A percentile compares a stretch with the other conserved stretches of the same genome.
phyloP scores from a whole-genome alignment of 2,329 filamentous ascomycete species.

The Penicillium sp. region DNA sequence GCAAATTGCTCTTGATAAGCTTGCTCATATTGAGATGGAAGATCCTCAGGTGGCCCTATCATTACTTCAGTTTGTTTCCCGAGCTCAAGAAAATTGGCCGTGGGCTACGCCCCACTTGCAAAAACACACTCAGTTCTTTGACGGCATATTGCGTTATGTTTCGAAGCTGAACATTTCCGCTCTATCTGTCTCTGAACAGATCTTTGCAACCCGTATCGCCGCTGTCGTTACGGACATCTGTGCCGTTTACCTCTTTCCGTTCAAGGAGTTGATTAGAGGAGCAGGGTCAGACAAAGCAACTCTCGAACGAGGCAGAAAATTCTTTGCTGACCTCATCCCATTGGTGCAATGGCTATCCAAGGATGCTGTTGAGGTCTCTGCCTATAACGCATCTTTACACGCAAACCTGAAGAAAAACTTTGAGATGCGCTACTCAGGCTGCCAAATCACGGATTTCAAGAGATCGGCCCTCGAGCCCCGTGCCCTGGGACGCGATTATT shows the following conservation, averaged over 20 bases:
- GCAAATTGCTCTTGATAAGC: constrained; percentile 70
- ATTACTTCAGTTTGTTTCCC: constrained; percentile 83
- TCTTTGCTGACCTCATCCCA: constrained; percentile 72
- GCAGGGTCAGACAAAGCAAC: background rate
- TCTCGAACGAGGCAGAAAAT: constrained; percentile 28
- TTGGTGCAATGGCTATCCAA: constrained; percentile 80
- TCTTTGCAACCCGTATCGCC: constrained; percentile 71
- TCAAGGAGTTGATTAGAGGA: background rate
- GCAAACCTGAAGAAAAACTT: constrained; percentile 85
- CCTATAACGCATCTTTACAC: constrained; percentile 87
- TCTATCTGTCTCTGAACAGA: constrained; percentile 50
- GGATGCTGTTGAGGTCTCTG: constrained; percentile 75
- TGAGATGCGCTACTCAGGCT: constrained; percentile 73
- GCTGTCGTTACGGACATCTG: constrained; percentile 85
- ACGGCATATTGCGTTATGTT: constrained; percentile 72
- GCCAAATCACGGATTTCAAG: constrained; percentile 78
- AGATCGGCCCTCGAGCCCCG: constrained; percentile 69
- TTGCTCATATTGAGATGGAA: constrained; percentile 68
- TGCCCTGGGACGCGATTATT: constrained; percentile 75
- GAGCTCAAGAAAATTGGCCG: constrained; percentile 92
- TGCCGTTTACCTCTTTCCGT: constrained; percentile 75
- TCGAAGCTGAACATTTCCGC: constrained; percentile 61
- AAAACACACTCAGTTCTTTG: constrained; percentile 73
- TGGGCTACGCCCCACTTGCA: constrained; percentile 85
- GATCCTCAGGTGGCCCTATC: constrained; percentile 70